Base-by-base conservation (phyloP, 208 protist species). In the Trichomonas gallinae region DNA sequence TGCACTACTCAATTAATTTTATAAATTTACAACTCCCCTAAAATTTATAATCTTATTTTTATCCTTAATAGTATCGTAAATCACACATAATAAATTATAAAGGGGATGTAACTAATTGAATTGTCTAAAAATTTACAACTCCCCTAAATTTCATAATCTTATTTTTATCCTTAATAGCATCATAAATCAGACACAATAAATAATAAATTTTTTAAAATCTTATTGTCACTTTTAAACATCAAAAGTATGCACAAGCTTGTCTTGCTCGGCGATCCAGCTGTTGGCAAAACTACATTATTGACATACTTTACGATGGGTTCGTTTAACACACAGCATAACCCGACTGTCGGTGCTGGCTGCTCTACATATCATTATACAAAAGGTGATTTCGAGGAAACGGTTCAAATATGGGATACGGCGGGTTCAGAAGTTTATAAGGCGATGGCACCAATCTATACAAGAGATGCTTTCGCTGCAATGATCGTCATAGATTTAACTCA, bases 201-300 rank as follows among this genome's bases (percentile, higher is more conserved):
- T 15, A 51, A 51, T 51, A 51, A 51, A 51, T 51, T 51, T 51
- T 13, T 13, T 51, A 51, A 51, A 51, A 51, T 51, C 46, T 51
- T 51, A 51, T 3, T 15, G 46, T 51, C 46, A 51, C 46, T 51
- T 51, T 51, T 51, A 15, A 51, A 51, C 46, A 51, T n/a, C n/a
- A n/a, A n/a, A 51, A 51, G 13, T 31, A 72, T 72, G 58, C 58
- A 72, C 26, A 97, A 97, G 34, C n/a, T 97, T 36, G 97, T 97
- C 4, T 38, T 97, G 9, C 96, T 97, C 13, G 96, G 96, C 10
- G 96, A 97, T 58, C 96, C 96, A 34, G 96, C 88, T 6, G 96
- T 97, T 46, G 96, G 96, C 8, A 97, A 97, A 96, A 96, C 96
- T 11, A 97, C 96, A 26, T 34, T 97, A 6, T 26, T 72, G 58